A percentile compares a stretch with the other conserved stretches of the same genome.
phyloP scores from a whole-genome alignment of 2,329 filamentous ascomycete genomes.

The Monosporascus sp. region DNA sequence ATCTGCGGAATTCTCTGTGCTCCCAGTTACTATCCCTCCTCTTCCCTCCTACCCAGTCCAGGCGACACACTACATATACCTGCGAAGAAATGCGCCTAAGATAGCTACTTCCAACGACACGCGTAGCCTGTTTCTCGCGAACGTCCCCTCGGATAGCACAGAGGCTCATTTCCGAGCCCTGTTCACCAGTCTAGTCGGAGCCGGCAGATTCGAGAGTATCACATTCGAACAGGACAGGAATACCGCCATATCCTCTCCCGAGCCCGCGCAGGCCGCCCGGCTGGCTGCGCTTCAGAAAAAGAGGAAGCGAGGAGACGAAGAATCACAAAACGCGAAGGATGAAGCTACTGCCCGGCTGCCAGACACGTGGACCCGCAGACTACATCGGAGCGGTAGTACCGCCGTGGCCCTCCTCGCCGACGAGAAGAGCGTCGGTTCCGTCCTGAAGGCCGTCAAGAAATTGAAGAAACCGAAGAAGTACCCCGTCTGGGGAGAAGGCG shows the following conservation, averaged over 20 bases:
- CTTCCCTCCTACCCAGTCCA: constrained; percentile 56
- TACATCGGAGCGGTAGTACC: constrained; percentile 70
- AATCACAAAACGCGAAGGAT: constrained; percentile 40
- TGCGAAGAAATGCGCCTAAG: constrained; percentile 78
- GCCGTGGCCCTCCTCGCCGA: constrained; percentile 84
- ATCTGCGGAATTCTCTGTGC: constrained; percentile 54
- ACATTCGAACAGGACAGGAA: constrained; percentile 63
- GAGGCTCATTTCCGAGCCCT: constrained; percentile 70
- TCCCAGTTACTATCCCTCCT: constrained; percentile 63
- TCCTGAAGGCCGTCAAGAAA: constrained; percentile 69
- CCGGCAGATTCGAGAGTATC: constrained; percentile 72
- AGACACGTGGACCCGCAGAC: constrained; percentile 63
- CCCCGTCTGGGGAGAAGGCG: constrained; percentile 63
- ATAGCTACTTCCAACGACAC: constrained; percentile 67
- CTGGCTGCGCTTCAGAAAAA: constrained; percentile 42
- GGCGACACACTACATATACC: constrained; percentile 77
- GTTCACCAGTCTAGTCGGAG: constrained; percentile 69
- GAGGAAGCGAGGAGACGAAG: constrained; percentile 39
- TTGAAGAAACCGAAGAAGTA: constrained; percentile 53
- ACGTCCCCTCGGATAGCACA: constrained; percentile 80
- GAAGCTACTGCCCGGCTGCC: constrained; percentile 62
- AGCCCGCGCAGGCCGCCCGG: constrained; percentile 39
- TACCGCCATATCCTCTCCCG: constrained; percentile 30
- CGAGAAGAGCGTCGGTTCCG: constrained; percentile 67
- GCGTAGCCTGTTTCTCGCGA: constrained; percentile 85